Evolutionary conservation across 2,329 filamentous ascomycete genomes (phyloP), one percentile per base, ranked within the genome.

Genomic region (Diaporthe eres): DNA sequence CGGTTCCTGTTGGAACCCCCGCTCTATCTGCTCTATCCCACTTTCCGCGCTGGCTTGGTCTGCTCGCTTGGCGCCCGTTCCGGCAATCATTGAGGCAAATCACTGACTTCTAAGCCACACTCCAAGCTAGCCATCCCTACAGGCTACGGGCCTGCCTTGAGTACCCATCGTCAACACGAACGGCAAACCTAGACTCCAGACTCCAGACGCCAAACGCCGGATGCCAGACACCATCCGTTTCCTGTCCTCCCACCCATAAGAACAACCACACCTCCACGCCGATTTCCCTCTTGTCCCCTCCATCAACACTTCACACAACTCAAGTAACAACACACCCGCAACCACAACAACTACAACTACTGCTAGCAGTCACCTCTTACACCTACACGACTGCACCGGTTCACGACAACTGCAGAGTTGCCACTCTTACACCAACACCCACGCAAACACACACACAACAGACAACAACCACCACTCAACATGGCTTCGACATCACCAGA

Each of bases 401-500:
- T 10, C 39, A 25, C 31, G 9, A 31, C 22, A 37, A 31, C 51
- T 71, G 19, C 53, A 70, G 51, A 51, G 72, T 47, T 15, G 42
- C 51, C 13, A 47, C 34, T 39, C 34, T 58, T 60, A 65, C 63
- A 31, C 39, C 72, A 34, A 75, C 57, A 44, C 22, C 28, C 34
- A 73, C 44, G 19, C 61, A 47, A 31, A 7, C 44, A 13, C 34
- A 63, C 47, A 72, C 53, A 49, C 34, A 70, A 47, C 68, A 72
- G 44, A 72, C 55, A 39, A 55, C 58, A 71, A 67, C 39, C 10
- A 49, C 44, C 44, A 68, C 44, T 55, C 74, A 70, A 51, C 22
- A 78, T 78, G 77, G 61, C 75, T 37, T 73, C 75, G 13, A 25
- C 72, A 47, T 74, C 74, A n/a, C 75, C 77, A 75, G 78, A 79